Conservation (phyloP, 108 stramenopile genomes). For the Cyclotella distinguenda region DNA sequence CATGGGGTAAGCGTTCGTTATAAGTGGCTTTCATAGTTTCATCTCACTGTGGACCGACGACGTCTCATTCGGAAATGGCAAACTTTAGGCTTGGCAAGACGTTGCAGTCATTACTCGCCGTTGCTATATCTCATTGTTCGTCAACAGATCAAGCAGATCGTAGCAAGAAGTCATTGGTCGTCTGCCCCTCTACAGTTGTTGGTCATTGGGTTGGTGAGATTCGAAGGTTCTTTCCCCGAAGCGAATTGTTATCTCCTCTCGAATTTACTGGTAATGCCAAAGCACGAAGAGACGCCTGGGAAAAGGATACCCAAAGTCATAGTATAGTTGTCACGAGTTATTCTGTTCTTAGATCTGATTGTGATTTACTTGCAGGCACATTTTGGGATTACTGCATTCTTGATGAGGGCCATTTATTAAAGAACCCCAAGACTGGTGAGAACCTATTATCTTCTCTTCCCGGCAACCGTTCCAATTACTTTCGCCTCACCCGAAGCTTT, state of each 20-base stretch:
- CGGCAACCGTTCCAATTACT: background rate
- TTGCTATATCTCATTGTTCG: conserved; percentile 61
- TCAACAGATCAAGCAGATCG: background rate
- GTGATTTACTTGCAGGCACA: conserved; percentile 47
- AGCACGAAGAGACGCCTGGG: conserved; percentile 29
- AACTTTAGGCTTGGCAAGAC: conserved; percentile 66
- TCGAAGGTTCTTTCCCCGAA: conserved; percentile 58
- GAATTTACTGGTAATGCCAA: conserved; percentile 47
- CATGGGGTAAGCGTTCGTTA: conserved; percentile 63
- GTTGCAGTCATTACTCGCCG: conserved; percentile 64
- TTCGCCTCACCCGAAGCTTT: background rate
- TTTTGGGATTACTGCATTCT: conserved; percentile 83
- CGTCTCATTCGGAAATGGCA: too few relatives aligned
- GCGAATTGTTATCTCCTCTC: conserved; percentile 50
- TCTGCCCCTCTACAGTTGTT: conserved; percentile 85
- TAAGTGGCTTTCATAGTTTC: background rate
- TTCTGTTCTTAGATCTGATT: conserved; percentile 66
- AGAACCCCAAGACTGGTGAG: conserved; percentile 86
- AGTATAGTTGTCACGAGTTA: conserved; percentile 91
- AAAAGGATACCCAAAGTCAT: conserved; percentile 25
- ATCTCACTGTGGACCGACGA: too few relatives aligned
- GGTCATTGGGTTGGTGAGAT: conserved; percentile 86
- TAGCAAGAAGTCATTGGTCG: conserved; percentile 54
- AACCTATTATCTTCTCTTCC: background rate
- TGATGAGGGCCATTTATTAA: conserved; percentile 94